phyloP scores from a whole-genome alignment of 208 protist genomes.

The Trichomonas vaginalis region DNA sequence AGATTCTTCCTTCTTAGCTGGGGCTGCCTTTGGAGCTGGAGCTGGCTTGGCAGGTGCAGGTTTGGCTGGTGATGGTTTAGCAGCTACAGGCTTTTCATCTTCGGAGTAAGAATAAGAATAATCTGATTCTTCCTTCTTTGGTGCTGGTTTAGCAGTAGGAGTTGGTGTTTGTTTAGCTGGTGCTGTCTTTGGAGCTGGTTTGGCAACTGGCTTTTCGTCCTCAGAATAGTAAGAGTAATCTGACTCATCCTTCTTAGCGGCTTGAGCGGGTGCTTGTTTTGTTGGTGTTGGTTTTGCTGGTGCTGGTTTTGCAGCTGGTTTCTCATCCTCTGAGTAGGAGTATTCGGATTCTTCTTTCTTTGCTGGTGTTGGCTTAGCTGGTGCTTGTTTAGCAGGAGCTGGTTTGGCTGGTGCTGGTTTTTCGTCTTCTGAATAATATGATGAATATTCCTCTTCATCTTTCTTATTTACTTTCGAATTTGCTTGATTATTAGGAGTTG shows the following conservation, averaged over 20 bases:
- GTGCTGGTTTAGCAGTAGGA: background rate
- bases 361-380: too few species aligned
- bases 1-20: background rate
- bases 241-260: background rate
- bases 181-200: background rate
- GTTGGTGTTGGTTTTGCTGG: background rate
- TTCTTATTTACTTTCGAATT: background rate
- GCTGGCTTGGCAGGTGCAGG: background rate
- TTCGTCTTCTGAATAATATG: background rate
- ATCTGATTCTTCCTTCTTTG: background rate
- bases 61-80: background rate
- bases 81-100: background rate
- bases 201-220: background rate
- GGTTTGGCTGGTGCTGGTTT: background rate
- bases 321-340: background rate
- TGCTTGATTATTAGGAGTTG: background rate
- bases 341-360: background rate
- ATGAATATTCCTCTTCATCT: background rate
- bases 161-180: background rate
- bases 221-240: background rate
- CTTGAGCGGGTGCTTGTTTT: too few species aligned
- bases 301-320: background rate
- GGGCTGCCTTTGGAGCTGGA: background rate
- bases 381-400: too few species aligned
- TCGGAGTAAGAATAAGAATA: background rate